Evolutionary conservation across 768 basidiomycete species (phyloP), one percentile per base, ranked within the genome.

Genomic region (Lactarius pseudohatsudake): DNA sequence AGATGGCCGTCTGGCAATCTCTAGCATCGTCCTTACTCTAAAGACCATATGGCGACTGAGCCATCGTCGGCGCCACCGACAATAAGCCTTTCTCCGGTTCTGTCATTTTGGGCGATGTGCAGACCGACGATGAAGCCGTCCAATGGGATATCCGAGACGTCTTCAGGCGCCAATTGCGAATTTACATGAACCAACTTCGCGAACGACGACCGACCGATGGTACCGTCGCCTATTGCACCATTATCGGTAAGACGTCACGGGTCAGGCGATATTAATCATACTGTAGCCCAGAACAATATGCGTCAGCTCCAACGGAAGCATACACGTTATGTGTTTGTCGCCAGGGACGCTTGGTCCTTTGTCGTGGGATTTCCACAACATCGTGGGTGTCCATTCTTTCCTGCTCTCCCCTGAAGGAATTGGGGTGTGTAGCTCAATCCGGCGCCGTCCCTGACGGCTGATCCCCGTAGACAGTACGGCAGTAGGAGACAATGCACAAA

Each of bases 51-150:
- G 0, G 84, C 85, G 30, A 95, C 81, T 0, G 88, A 86, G 3
- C 94, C 94, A 71, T 92, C 90, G 64, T 90, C 88, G 0, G 82
- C 84, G 2, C 93, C 92, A 16, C 90, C 92, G 16, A 92, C 77
- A 18, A 96, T 77, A 38, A 85, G 83, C 20, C 77, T 81, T 66
- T 91, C 85, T 43, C 81, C 82, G 0, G 86, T 89, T 43, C 85
- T 75, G 20, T 79, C 77, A 69, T 89, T 88, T 59, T 83, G 81
- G 10, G 85, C 80, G 20, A 82, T 69, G 71, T 87, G 84, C 38
- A 94, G 75, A 11, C 77, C 74, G 38, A 81, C 69, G 66, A 93
- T 74, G 61, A 68, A 68, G 0, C 83, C 86, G 61, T 78, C 74
- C 20, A 92, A 72, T 2, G 85, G 71, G 0, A 75, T 50, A 34